Evolutionary conservation across 257 asterid species (phyloP).

Genomic region (Coffea canephora): DNA sequence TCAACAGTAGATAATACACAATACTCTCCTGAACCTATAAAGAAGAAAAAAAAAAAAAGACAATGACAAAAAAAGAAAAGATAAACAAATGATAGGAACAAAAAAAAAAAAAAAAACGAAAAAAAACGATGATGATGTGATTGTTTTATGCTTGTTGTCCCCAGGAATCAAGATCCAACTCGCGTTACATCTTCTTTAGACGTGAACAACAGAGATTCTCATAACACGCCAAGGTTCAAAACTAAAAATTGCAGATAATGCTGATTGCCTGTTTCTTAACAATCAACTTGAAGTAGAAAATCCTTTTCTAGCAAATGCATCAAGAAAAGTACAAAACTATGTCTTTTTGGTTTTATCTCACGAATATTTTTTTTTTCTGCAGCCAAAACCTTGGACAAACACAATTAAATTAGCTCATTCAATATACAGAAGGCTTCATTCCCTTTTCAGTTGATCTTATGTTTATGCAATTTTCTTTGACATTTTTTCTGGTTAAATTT

Average conservation of each 20-base stretch:
- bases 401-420: background rate
- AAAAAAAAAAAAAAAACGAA: too few relatives aligned
- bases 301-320: background rate
- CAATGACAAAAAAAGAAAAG: background rate
- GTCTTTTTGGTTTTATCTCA: background rate
- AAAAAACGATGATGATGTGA: background rate
- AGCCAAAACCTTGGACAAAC: background rate
- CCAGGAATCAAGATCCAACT: too few relatives aligned
- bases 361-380: background rate
- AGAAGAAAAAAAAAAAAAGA: background rate
- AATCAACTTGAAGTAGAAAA: background rate
- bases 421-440: background rate
- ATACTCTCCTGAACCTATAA: background rate
- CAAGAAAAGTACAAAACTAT: background rate
- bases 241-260: background rate
- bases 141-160: constrained; percentile 17
- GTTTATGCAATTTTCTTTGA: background rate
- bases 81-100: background rate
- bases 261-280: background rate
- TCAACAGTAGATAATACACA: background rate
- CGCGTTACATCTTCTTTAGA: background rate
- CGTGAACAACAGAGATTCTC: background rate
- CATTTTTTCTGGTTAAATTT: too few relatives aligned
- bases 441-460: background rate
- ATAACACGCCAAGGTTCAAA: background rate